Evolutionary conservation across 2,329 filamentous ascomycete species (phyloP).

Genomic region (Pseudogymnoascus sp.): DNA sequence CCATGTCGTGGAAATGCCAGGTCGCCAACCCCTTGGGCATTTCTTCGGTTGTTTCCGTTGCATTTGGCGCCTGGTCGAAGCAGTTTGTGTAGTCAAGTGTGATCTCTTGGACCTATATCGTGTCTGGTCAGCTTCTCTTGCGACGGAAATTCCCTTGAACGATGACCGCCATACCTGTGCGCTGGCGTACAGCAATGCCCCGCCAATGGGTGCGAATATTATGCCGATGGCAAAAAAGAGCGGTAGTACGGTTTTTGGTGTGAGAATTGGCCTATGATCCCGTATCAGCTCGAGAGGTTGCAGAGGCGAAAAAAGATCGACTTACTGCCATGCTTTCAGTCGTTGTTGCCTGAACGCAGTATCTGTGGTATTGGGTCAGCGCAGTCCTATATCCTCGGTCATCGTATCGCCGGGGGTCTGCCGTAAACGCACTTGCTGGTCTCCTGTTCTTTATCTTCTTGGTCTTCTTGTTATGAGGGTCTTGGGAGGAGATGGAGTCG

Average conservation of each 20-base stretch:
- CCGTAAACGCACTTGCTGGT: constrained; percentile 67
- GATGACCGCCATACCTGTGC: constrained; percentile 51
- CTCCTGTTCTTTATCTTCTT: constrained; percentile 87
- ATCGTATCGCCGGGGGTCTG: constrained; percentile 7
- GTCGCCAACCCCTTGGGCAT: constrained; percentile 54
- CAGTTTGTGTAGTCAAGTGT: constrained; percentile 86
- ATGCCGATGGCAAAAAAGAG: constrained; percentile 87
- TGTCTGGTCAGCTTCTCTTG: background rate
- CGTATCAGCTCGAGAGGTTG: background rate
- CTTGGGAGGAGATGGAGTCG: constrained; percentile 50
- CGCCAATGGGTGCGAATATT: constrained; percentile 90
- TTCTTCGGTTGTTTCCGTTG: constrained; percentile 31
- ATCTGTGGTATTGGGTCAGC: constrained; percentile 46
- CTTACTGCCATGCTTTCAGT: constrained; percentile 97
- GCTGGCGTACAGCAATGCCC: constrained; percentile 78
- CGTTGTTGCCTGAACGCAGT: constrained; percentile 96
- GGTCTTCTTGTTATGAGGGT: constrained; percentile 46
- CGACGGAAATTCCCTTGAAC: background rate
- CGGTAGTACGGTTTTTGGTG: constrained; percentile 85
- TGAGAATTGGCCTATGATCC: constrained; percentile 71
- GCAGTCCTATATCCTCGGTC: constrained; percentile 19
- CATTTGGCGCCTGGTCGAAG: constrained; percentile 44
- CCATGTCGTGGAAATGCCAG: constrained; percentile 59
- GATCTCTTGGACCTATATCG: constrained; percentile 75
- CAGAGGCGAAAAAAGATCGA: constrained; percentile 8